Evolutionary conservation across 2,329 filamentous ascomycete genomes (phyloP).

Genomic region (Beauveria asiatica): DNA sequence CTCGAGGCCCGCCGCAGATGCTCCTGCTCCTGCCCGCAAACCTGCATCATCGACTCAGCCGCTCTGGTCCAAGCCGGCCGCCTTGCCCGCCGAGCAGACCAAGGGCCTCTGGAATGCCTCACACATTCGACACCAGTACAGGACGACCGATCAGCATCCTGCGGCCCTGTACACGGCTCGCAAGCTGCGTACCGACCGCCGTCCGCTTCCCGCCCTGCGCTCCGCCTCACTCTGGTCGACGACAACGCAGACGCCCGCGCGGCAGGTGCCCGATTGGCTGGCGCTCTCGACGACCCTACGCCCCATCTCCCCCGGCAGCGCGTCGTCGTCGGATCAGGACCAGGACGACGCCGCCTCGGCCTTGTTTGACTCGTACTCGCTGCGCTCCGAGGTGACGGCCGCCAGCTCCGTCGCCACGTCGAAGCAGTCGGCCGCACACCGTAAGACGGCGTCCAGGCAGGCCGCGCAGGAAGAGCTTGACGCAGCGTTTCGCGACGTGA

Average conservation of each 20-base stretch:
- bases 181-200: conserved; percentile 23
- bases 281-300: conserved; percentile 3
- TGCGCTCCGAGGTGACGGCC: conserved; percentile 5
- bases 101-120: conserved; percentile 16
- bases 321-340: conserved; percentile 2
- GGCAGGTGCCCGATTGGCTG: conserved; percentile 14
- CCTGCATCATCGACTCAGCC: background rate
- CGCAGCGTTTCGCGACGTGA: conserved; percentile 1
- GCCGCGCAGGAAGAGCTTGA: conserved; percentile 8
- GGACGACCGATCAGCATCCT: conserved; percentile 24
- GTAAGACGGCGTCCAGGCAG: conserved; percentile 4
- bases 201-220: conserved; percentile 22
- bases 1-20: background rate
- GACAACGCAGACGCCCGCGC: background rate
- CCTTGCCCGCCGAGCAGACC: conserved; percentile 5
- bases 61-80: conserved; percentile 4
- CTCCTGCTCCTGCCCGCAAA: conserved; percentile 10
- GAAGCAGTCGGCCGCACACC: background rate
- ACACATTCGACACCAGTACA: conserved; percentile 19
- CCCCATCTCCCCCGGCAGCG: background rate
- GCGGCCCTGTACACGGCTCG: conserved; percentile 26
- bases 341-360: background rate
- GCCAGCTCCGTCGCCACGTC: conserved; percentile 1
- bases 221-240: conserved; percentile 28
- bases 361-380: conserved; percentile 3